These are phyloP conservation scores for Monilinia polystroma DNA, from an alignment of 2,329 filamentous ascomycete genomes.

Conservation along the genomic window DNA sequence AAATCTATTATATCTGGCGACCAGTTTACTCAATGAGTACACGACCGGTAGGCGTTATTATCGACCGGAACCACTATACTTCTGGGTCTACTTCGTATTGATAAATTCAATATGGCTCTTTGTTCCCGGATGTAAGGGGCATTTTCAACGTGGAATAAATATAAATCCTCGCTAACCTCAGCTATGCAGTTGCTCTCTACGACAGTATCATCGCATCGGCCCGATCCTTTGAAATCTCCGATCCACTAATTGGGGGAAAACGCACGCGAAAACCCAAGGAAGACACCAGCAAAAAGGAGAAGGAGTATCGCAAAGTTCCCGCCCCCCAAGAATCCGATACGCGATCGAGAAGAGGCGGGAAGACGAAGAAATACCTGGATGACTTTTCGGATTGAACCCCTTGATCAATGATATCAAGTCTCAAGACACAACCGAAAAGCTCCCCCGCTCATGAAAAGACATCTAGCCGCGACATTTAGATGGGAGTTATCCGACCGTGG, in stretches of 20 bases:
- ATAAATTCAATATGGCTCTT: constrained; percentile 62
- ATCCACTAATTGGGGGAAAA: constrained; percentile 2
- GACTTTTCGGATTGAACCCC: constrained; percentile 1
- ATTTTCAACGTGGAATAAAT: not conserved
- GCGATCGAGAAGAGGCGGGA: constrained; percentile 10
- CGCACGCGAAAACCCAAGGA: constrained; percentile 3
- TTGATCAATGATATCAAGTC: too few species aligned
- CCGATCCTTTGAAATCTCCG: constrained; percentile 29
- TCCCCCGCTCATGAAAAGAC: not conserved
- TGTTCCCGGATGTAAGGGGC: constrained; percentile 52
- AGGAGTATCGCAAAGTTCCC: constrained; percentile 12
- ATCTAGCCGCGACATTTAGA: not conserved
- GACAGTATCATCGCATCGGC: constrained; percentile 33
- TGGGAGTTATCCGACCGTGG: not conserved
- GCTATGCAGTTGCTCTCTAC: constrained; percentile 26
- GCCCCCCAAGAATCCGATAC: constrained; percentile 9
- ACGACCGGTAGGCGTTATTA: constrained; percentile 51
- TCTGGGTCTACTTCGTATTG: constrained; percentile 62
- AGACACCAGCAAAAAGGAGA: constrained; percentile 3
- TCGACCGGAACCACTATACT: constrained; percentile 60
- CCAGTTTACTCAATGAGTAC: constrained; percentile 51
- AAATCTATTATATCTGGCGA: constrained; percentile 60
- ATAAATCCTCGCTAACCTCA: not conserved
- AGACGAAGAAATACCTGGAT: constrained; percentile 9
- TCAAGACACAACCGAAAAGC: not conserved